Evolutionary conservation across 257 asterid species (phyloP).

Genomic region (Anisodus tanguticus): DNA sequence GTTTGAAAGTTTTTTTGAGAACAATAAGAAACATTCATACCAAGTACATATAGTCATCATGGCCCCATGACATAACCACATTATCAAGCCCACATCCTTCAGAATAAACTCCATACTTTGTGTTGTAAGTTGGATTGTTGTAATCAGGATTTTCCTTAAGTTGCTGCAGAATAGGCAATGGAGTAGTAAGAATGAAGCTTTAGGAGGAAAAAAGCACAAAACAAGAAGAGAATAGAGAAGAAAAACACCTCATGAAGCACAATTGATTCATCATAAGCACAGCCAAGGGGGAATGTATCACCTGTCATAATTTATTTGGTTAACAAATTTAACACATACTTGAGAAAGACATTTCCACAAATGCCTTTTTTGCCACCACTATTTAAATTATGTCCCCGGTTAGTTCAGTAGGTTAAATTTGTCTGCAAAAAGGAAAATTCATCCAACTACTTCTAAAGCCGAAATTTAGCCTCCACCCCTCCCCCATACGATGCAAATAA

Average conservation of each 20-base stretch:
- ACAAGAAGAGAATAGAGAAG: neutral
- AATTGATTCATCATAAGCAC: constrained; percentile 53
- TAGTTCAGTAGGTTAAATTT: too few relatives aligned
- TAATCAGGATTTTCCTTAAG: constrained; percentile 43
- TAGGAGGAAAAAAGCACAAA: neutral
- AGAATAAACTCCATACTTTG: constrained; percentile 48
- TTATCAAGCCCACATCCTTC: constrained; percentile 54
- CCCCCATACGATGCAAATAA: too few relatives aligned
- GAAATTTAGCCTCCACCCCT: too few relatives aligned
- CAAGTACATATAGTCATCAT: constrained; percentile 58
- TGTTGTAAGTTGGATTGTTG: constrained; percentile 41
- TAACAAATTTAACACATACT: neutral
- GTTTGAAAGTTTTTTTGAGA: neutral
- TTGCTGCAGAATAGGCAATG: constrained; percentile 30
- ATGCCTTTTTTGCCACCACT: too few relatives aligned
- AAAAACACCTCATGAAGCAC: constrained; percentile 49
- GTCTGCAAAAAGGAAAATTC: neutral
- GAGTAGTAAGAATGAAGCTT: neutral
- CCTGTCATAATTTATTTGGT: constrained; percentile 34
- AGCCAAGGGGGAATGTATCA: constrained; percentile 57
- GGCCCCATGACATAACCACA: constrained; percentile 61
- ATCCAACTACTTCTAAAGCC: too few relatives aligned
- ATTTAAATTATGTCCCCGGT: too few relatives aligned
- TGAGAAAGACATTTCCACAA: neutral
- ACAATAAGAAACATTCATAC: constrained; percentile 29